Conservation (phyloP, 2,329 filamentous ascomycete genomes). For the Atkinsonella hypoxylon region DNA sequence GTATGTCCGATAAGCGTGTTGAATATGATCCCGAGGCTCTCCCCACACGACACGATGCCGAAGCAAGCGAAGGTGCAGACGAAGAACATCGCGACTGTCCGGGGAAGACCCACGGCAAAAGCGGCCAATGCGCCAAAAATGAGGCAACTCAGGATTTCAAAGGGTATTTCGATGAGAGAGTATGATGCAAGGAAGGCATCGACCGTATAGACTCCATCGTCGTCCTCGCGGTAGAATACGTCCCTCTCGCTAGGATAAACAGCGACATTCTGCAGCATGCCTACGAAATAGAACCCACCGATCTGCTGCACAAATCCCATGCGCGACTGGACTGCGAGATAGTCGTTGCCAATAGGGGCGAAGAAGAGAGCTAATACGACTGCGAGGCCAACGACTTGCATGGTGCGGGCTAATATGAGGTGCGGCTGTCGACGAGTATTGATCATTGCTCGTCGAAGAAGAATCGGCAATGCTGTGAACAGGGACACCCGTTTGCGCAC, state of each 20-base stretch:
- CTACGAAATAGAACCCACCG: slow-evolving; percentile 59
- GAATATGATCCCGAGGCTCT: slow-evolving; percentile 68
- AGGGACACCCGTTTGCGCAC: slow-evolving; percentile 52
- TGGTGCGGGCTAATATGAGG: slow-evolving; percentile 50
- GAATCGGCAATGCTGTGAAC: slow-evolving; percentile 49
- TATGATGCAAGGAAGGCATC: slow-evolving; percentile 63
- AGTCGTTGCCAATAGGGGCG: slow-evolving; percentile 56
- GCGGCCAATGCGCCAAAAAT: slow-evolving; percentile 53
- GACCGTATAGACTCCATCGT: slow-evolving; percentile 59
- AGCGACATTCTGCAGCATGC: slow-evolving; percentile 70
- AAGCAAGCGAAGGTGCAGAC: slow-evolving; percentile 57
- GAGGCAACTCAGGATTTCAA: slow-evolving; percentile 54
- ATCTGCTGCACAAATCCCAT: slow-evolving; percentile 65
- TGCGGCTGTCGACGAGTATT: slow-evolving; percentile 57
- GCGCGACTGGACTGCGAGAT: slow-evolving; percentile 58
- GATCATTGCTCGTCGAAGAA: slow-evolving; percentile 54
- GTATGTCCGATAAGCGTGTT: slow-evolving; percentile 65
- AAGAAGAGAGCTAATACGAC: slow-evolving; percentile 58
- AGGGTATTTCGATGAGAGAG: slow-evolving; percentile 57
- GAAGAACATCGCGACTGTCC: slow-evolving; percentile 53
- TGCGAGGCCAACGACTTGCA: slow-evolving; percentile 53
- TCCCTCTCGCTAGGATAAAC: slow-evolving; percentile 61
- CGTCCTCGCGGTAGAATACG: slow-evolving; percentile 67
- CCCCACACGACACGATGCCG: slow-evolving; percentile 61
- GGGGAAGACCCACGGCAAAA: slow-evolving; percentile 53